Percentiles rank a stretch among this genome's conserved stretches.
Evolutionary conservation across 768 basidiomycete species (phyloP).

Genomic region (Lactarius indigo): DNA sequence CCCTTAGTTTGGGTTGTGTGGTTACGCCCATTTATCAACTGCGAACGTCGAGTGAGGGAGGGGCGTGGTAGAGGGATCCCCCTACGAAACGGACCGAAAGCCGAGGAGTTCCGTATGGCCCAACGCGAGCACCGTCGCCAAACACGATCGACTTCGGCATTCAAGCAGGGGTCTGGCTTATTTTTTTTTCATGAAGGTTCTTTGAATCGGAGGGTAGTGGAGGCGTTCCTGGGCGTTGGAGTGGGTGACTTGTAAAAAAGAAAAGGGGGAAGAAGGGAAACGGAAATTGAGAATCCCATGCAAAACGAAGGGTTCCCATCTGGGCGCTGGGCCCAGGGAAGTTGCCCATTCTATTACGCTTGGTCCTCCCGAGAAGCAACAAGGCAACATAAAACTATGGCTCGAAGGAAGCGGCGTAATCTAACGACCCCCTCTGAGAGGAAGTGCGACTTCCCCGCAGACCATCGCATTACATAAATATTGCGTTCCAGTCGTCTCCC

Average conservation of each 20-base stretch:
- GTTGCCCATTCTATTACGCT: background rate
- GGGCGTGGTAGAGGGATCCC: no score
- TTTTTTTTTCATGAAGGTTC: background rate
- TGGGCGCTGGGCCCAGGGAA: background rate
- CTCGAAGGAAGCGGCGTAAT: constrained; percentile 3
- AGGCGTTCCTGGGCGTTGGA: constrained; percentile 5
- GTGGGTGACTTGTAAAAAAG: background rate
- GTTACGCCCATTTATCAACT: background rate
- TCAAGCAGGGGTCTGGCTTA: background rate
- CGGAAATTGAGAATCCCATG: background rate
- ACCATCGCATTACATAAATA: constrained; percentile 15
- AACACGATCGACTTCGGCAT: constrained; percentile 11
- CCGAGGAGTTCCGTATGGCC: constrained; percentile 5
- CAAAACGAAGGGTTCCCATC: background rate
- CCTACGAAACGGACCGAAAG: constrained; percentile 4
- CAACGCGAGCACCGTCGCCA: background rate
- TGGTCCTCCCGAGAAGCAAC: constrained; percentile 4
- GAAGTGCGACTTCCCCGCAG: constrained; percentile 7
- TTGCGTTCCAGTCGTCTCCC: background rate
- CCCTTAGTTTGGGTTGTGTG: background rate
- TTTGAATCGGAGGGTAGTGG: background rate
- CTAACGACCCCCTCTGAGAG: background rate
- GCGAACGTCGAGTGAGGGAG: background rate
- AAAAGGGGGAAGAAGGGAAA: background rate
- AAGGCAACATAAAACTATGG: background rate